Evolutionary conservation across 805 yeast genomes (phyloP), one percentile per base, ranked within the genome.

Genomic region (Barnettozyma botsteinii): DNA sequence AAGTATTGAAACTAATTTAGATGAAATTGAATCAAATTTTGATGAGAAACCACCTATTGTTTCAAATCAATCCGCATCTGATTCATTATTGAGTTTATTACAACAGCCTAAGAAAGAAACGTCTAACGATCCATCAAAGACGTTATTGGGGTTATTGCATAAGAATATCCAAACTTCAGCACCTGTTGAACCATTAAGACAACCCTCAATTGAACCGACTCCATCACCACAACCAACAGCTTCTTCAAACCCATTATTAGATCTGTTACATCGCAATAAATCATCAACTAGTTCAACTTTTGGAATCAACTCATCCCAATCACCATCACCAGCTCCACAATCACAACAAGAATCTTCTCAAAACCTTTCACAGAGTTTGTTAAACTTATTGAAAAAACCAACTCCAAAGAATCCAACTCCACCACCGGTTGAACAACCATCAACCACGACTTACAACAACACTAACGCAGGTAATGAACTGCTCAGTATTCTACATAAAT

Each of bases 401-500:
- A 18, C 27, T 17, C 31, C 21, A 19, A 7, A 17, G 10, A 24
- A 23, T 15, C 11, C 35, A 5, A 14, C 37, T 13, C 29, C 38
- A 29, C 22, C 45, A 40, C 55, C 29, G n/a, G 42, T 53, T 40
- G n/a, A 7, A 5, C 28, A 25, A 53, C 53, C 48, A 46, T 42
- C 18, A 15, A 9, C 31, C 31, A 29, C 9, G 15, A 29, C 20
- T 19, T 18, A 8, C 31, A 29, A 30, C 22, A 18, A 9, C 33
- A 43, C 18, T 31, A 25, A 20, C 34, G 12, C 42, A 41, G 4
- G 35, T 28, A 23, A 19, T 18, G 22, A 29, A 7, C 21, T 29
- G n/a, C 19, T 21, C 23, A 21, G 9, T 9, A 21, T 21, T 21
- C 23, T 21, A 9, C 23, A 21, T 49, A 23, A 39, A 33, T 6